Conservation (phyloP, 2,329 filamentous ascomycete species). For the Thermochaetoides dissita region DNA sequence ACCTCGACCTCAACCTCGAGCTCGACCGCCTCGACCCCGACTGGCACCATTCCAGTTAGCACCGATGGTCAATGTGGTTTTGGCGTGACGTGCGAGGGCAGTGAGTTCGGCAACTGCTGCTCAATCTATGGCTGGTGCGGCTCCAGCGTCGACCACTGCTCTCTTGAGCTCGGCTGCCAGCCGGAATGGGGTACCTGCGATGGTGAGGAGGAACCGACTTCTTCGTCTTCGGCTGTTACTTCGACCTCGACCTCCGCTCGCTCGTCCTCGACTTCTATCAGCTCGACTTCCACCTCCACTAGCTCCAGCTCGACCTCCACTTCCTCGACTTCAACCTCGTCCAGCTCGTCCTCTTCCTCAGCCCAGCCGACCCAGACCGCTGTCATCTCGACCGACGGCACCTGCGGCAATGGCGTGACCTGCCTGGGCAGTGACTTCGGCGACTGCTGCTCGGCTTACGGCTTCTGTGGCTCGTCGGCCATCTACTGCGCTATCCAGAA, state of each 20-base stretch:
- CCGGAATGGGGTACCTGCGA: neutral
- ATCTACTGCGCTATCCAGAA: neutral
- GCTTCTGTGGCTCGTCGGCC: constrained; percentile 1
- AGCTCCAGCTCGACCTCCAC: neutral
- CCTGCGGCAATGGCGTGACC: constrained; percentile 1
- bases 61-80: neutral
- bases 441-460: constrained; percentile 1
- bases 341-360: neutral
- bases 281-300: neutral
- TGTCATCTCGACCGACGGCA: constrained; percentile 1
- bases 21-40: neutral
- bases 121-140: neutral
- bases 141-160: neutral
- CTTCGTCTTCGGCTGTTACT: neutral
- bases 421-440: neutral
- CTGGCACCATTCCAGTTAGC: neutral
- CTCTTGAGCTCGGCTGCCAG: neutral
- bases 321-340: too few species aligned
- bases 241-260: neutral
- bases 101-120: neutral
- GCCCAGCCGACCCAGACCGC: constrained; percentile 5
- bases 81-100: neutral
- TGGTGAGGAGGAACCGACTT: too few species aligned
- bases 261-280: neutral
- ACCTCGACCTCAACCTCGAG: neutral